Evolutionary conservation across 23 red algal species (phyloP), one percentile per base, ranked within the genome.

Genomic region (Agarophyton chilense): DNA sequence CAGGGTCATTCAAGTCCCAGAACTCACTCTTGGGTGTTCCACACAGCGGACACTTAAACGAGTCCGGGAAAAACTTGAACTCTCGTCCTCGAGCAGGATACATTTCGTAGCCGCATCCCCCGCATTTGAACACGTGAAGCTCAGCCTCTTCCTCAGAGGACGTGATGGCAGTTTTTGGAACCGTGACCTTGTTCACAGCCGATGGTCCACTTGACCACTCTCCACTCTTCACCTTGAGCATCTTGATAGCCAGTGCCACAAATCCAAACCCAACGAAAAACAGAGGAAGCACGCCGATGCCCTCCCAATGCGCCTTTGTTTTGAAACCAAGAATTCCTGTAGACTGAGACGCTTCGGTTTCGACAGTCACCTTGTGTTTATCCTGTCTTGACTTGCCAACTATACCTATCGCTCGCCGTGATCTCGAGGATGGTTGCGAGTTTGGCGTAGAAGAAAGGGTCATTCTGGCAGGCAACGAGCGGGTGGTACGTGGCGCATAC

Each of bases 121-220:
- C 96, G 25, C 96, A 98, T 38, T 94, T 94, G 76, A 92, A 98
- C 9, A 95, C 86, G 76, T 98, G 96, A n/a, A 98, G 83, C 71
- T 93, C 92, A 17, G 53, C 79, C 42, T 95, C 92, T 62, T 93
- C 79, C 49, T 92, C 88, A 39, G 92, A 81, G 39, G 76, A 70
- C 41, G 84, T 79, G 35, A 90, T 82, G 12, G 84, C 78, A 2
- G 83, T 77, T 32, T 84, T 75, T 18, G 54, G 78, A 49, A 83
- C 64, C 8, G 92, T 92, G 16, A 76, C 66, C 19, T 65, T 60
- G 52, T 84, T 82, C 17, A 92, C 78, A 38, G 60, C 79, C 13
- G 68, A 58, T 13, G 78, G 49, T 12, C 78, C 66, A 46, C 68
- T 78, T 21, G 47, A 31, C 63, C 62, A 63, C 52, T 79, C 57